Conservation (phyloP, 2,329 filamentous ascomycete genomes). For the Akanthomyces uredinophilus region DNA sequence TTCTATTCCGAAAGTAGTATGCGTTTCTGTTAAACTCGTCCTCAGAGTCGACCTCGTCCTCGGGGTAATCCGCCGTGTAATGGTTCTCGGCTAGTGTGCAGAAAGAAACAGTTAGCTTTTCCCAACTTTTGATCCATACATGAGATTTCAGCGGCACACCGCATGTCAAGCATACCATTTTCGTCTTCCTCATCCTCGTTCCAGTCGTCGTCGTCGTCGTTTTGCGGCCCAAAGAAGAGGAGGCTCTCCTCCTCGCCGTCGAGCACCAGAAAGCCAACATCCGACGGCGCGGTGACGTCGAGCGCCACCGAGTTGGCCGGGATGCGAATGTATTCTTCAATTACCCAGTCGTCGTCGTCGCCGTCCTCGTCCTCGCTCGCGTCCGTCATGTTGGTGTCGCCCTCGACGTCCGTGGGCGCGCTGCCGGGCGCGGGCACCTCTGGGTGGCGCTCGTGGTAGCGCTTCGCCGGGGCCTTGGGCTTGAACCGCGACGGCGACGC, state of each 20-base stretch:
- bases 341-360: constrained; percentile 54
- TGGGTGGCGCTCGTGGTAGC: constrained; percentile 53
- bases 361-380: constrained; percentile 38
- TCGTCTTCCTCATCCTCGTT: constrained; percentile 59
- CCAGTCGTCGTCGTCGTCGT: constrained; percentile 57
- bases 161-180: constrained; percentile 46
- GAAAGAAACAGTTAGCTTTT: constrained; percentile 5
- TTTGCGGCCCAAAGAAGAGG: constrained; percentile 55
- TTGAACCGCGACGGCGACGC: constrained; percentile 33
- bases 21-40: constrained; percentile 46
- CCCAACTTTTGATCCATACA: no score
- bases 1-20: constrained; percentile 49
- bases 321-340: constrained; percentile 60
- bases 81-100: constrained; percentile 60
- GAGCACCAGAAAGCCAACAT: constrained; percentile 52
- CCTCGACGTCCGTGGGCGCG: constrained; percentile 20
- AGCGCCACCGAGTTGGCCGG: constrained; percentile 46
- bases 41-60: constrained; percentile 71
- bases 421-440: constrained; percentile 24
- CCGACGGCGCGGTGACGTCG: constrained; percentile 39
- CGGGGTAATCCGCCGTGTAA: constrained; percentile 74
- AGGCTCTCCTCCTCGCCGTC: constrained; percentile 54
- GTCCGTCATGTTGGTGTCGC: constrained; percentile 34
- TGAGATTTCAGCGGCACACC: neutral
- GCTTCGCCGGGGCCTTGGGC: constrained; percentile 50